These are phyloP conservation scores for Bruguiera sexangula DNA, from an alignment of 345 rosid species.

Conservation along the genomic window DNA sequence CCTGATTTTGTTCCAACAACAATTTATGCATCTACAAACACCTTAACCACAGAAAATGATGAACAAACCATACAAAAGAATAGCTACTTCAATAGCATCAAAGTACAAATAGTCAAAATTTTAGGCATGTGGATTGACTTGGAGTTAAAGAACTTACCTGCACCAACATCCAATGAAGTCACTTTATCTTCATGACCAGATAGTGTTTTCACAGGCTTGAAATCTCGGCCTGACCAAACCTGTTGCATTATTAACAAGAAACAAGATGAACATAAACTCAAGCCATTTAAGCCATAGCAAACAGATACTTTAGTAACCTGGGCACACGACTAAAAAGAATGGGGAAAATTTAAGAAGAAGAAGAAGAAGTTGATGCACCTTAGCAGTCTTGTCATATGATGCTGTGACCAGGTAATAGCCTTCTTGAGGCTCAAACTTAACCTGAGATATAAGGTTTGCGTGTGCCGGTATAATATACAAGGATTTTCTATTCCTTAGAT, in stretches of 20 bases:
- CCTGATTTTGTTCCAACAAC: no score
- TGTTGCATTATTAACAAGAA: constrained; percentile 23
- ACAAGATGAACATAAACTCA: constrained; percentile 7
- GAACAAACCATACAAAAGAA: neutral
- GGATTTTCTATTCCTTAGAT: constrained; percentile 82
- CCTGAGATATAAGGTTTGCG: constrained; percentile 84
- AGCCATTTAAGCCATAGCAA: constrained; percentile 1
- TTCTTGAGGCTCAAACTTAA: constrained; percentile 94
- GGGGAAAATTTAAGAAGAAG: constrained; percentile 8
- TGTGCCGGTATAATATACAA: constrained; percentile 88
- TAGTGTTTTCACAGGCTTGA: constrained; percentile 73
- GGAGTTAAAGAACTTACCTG: constrained; percentile 34
- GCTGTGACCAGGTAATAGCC: constrained; percentile 87
- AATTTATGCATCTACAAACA: no score
- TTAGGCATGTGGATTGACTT: neutral
- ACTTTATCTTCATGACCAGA: constrained; percentile 86
- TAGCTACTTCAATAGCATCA: neutral
- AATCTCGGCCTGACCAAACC: constrained; percentile 95
- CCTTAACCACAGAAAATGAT: neutral
- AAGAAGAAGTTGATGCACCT: constrained; percentile 40
- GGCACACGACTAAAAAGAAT: neutral
- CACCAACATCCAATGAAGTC: constrained; percentile 55
- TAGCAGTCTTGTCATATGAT: constrained; percentile 89
- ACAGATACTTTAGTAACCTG: neutral
- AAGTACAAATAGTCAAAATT: neutral